These are phyloP conservation scores for Boletus rubropictus DNA, from an alignment of 768 basidiomycete genomes.

Conservation along the genomic window DNA sequence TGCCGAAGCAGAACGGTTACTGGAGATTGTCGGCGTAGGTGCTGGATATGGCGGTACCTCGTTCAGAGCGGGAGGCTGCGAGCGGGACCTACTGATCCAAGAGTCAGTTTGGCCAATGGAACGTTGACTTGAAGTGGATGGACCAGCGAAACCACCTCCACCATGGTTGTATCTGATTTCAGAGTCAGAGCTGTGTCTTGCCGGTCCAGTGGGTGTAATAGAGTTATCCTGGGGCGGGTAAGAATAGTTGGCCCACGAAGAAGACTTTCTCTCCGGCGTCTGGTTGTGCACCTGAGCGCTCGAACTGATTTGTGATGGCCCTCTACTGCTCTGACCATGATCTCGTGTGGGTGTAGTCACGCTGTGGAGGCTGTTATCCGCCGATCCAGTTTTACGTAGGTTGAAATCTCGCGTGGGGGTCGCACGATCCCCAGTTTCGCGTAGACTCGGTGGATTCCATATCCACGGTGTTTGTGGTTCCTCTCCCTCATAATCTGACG, in stretches of 20 bases:
- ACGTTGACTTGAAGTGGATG: constrained; percentile 19
- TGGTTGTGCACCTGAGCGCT: constrained; percentile 15
- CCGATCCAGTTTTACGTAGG: constrained; percentile 20
- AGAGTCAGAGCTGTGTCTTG: constrained; percentile 23
- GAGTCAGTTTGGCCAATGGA: constrained; percentile 10
- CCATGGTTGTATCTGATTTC: constrained; percentile 10
- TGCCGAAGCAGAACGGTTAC: constrained; percentile 9
- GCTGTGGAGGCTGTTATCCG: constrained; percentile 8
- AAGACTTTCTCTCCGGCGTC: constrained; percentile 20
- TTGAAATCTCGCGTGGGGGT: constrained; percentile 28
- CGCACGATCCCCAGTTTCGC: constrained; percentile 24
- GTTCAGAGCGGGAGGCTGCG: constrained; percentile 13
- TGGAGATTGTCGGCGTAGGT: constrained; percentile 21
- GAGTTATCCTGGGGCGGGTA: constrained; percentile 18
- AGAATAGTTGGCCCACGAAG: constrained; percentile 13
- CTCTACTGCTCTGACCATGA: constrained; percentile 13
- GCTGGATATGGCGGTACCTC: constrained; percentile 27
- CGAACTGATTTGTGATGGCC: constrained; percentile 10
- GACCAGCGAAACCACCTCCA: constrained; percentile 7
- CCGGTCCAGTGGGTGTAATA: constrained; percentile 9
- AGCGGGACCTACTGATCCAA: constrained; percentile 19
- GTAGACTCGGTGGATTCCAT: constrained; percentile 54
- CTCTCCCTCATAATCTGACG: constrained; percentile 33
- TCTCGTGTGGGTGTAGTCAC: constrained; percentile 22
- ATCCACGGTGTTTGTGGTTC: constrained; percentile 63